Percentiles rank a stretch among this genome's conserved stretches.
phyloP scores from a whole-genome alignment of 2,329 filamentous ascomycete species.

The Diaporthe ilicicola region DNA sequence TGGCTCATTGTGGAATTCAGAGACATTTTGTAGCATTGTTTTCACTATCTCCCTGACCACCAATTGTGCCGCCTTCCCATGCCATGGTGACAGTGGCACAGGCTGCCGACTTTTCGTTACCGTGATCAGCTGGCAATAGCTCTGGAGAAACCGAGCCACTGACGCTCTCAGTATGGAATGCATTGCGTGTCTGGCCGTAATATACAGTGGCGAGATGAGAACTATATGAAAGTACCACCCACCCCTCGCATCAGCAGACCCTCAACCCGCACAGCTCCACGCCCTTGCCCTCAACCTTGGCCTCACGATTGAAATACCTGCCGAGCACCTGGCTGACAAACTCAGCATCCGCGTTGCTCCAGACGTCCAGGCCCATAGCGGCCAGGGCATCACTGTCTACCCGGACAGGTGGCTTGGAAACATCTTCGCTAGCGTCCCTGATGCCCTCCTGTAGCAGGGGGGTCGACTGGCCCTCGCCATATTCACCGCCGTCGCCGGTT shows the following conservation, averaged over 20 bases:
- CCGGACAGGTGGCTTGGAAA: constrained; percentile 53
- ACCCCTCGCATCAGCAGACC: constrained; percentile 62
- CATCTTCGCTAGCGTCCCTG: constrained; percentile 41
- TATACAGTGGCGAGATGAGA: constrained; percentile 4
- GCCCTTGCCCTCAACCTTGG: constrained; percentile 72
- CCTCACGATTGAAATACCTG: constrained; percentile 72
- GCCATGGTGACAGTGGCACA: neutral
- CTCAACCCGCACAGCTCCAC: constrained; percentile 78
- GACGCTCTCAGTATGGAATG: neutral
- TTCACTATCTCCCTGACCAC: neutral
- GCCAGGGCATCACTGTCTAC: constrained; percentile 72
- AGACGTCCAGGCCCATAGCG: constrained; percentile 79
- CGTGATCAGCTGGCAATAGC: neutral
- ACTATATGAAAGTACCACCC: constrained; percentile 1
- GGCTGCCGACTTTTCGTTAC: neutral
- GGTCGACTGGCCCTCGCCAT: constrained; percentile 38
- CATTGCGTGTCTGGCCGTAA: neutral
- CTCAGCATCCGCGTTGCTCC: constrained; percentile 74
- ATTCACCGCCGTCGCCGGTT: constrained; percentile 37
- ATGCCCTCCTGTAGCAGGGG: constrained; percentile 29
- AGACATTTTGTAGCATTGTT: neutral
- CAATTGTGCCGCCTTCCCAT: neutral
- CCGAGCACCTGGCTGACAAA: constrained; percentile 71
- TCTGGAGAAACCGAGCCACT: neutral
- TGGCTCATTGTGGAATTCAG: neutral